phyloP scores from a whole-genome alignment of 2,329 filamentous ascomycete species.

The Stagonosporopsis chrysanthemi region DNA sequence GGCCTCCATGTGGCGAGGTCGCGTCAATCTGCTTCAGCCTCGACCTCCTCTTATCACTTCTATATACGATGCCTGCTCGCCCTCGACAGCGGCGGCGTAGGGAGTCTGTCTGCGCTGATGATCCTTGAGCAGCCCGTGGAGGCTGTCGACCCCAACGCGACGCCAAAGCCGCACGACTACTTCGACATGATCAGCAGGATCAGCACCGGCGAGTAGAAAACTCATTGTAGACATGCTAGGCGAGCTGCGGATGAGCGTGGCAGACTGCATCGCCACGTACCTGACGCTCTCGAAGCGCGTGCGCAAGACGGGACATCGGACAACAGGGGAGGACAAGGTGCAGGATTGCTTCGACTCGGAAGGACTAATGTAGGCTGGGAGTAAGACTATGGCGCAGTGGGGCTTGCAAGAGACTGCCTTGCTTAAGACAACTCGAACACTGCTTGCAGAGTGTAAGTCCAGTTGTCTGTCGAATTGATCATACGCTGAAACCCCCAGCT shows the following conservation, averaged over 20 bases:
- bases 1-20: no score
- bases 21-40: no score
- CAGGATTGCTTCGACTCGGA: conserved; percentile 30
- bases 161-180: conserved; percentile 21
- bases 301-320: conserved; percentile 18
- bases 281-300: conserved; percentile 17
- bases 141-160: conserved; percentile 10
- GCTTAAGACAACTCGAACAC: no score
- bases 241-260: conserved; percentile 17
- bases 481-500: no score
- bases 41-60: no score
- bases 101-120: conserved; percentile 17
- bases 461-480: no score
- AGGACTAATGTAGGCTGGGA: conserved; percentile 20
- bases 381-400: no score
- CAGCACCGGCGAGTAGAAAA: neutral
- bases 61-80: no score
- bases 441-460: no score
- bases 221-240: conserved; percentile 23
- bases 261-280: conserved; percentile 18
- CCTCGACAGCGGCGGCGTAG: conserved; percentile 19
- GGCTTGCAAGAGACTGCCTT: no score
- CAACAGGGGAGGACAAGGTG: conserved; percentile 21
- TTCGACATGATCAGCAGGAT: conserved; percentile 11
- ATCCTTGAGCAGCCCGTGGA: conserved; percentile 25